phyloP scores from a whole-genome alignment of 306 rosid species.

The Lathyrus oleraceus region DNA sequence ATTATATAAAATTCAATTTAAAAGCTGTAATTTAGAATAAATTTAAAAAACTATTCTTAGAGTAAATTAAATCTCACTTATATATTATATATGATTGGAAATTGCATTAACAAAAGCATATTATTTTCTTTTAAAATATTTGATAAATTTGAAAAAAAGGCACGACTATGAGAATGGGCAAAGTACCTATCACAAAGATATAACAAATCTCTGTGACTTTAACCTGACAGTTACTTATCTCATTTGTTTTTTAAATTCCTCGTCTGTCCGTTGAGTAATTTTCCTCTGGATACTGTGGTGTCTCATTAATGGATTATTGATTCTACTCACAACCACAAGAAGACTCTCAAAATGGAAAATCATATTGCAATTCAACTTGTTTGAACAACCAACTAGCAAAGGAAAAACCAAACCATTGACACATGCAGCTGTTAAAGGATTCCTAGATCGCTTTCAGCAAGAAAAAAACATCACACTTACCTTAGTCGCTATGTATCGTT shows the following conservation, averaged over 20 bases:
- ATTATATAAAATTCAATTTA: too few relatives aligned
- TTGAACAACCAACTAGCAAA: constrained; percentile 25
- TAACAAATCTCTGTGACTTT: too few relatives aligned
- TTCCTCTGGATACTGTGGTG: neutral
- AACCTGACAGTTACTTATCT: constrained; percentile 21
- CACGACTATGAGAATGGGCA: too few relatives aligned
- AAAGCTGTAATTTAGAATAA: too few relatives aligned
- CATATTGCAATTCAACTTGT: constrained; percentile 28
- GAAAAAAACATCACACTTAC: neutral
- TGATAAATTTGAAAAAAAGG: too few relatives aligned
- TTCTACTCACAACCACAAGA: neutral
- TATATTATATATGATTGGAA: too few relatives aligned
- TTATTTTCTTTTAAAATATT: too few relatives aligned
- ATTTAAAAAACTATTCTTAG: too few relatives aligned
- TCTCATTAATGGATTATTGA: neutral
- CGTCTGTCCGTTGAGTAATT: neutral
- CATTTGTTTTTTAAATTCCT: constrained; percentile 11
- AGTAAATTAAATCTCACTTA: too few relatives aligned
- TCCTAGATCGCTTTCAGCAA: constrained; percentile 27
- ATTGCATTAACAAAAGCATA: too few relatives aligned
- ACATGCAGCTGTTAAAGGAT: constrained; percentile 59
- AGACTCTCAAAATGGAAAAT: constrained; percentile 18
- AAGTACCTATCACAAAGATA: too few relatives aligned
- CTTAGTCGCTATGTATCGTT: neutral
- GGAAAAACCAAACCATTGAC: constrained; percentile 47